Evolutionary conservation across 2,329 filamentous ascomycete species (phyloP).

Genomic region (Orbilia ellipsospora): DNA sequence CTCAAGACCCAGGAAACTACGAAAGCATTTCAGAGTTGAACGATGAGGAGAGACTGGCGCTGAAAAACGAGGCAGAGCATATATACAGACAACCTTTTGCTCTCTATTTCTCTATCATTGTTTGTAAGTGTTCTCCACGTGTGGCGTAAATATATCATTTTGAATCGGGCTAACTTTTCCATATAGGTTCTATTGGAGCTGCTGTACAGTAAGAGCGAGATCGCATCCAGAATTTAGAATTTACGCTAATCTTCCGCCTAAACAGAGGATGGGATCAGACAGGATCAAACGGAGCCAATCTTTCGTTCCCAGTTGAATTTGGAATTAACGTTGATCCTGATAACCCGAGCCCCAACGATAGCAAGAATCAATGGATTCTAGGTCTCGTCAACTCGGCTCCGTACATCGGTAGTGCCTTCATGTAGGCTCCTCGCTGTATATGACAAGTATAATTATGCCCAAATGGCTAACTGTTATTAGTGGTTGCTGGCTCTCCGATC

Average conservation of each 20-base stretch:
- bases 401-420: slow-evolving; percentile 68
- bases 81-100: slow-evolving; percentile 74
- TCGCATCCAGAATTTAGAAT: not conserved
- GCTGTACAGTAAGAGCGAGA: slow-evolving; percentile 68
- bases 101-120: slow-evolving; percentile 74
- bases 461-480: slow-evolving; percentile 58
- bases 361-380: slow-evolving; percentile 70
- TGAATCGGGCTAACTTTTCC: slow-evolving; percentile 2
- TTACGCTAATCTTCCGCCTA: not conserved
- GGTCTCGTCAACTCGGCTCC: slow-evolving; percentile 73
- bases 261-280: slow-evolving; percentile 74
- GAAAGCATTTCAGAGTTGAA: slow-evolving; percentile 72
- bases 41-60: slow-evolving; percentile 70
- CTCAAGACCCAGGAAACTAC: slow-evolving; percentile 74
- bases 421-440: slow-evolving; percentile 61
- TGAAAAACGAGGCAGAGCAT: slow-evolving; percentile 73
- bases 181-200: slow-evolving; percentile 70
- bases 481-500: slow-evolving; percentile 76
- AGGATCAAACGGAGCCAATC: slow-evolving; percentile 68
- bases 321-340: slow-evolving; percentile 50
- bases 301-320: slow-evolving; percentile 58
- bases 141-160: not conserved
- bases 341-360: slow-evolving; percentile 61
- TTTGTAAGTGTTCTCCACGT: slow-evolving; percentile 63
- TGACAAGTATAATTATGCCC: slow-evolving; percentile 3